Evolutionary conservation across 345 rosid species (phyloP).

Genomic region (Crucihimalaya himalaica): DNA sequence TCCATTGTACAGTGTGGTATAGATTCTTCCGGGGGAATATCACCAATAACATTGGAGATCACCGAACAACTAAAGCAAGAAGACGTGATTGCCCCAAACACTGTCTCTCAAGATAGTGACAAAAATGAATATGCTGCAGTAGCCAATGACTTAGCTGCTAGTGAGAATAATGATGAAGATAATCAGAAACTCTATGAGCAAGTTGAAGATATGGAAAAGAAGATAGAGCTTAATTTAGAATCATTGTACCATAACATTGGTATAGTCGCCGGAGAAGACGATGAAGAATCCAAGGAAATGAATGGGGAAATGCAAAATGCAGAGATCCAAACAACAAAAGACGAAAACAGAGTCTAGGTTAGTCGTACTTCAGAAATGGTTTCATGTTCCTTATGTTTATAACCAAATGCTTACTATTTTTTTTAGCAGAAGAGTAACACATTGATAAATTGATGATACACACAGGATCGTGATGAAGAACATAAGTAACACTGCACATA

Average conservation of each 20-base stretch:
- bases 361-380: background rate
- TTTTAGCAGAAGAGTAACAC: conserved; percentile 26
- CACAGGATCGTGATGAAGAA: background rate
- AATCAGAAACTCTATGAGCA: conserved; percentile 2
- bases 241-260: conserved; percentile 7
- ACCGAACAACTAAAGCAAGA: conserved; percentile 16
- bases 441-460: background rate
- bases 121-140: background rate
- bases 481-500: background rate
- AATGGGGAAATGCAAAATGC: background rate
- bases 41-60: conserved; percentile 19
- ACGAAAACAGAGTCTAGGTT: conserved; percentile 17
- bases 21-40: background rate
- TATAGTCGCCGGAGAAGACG: background rate
- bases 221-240: conserved; percentile 10
- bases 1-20: background rate
- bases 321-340: background rate
- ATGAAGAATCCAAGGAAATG: conserved; percentile 12
- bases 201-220: conserved; percentile 5
- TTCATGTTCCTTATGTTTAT: background rate
- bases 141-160: conserved; percentile 7
- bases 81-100: background rate
- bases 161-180: background rate
- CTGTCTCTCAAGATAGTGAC: background rate
- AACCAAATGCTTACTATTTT: conserved; percentile 22